phyloP scores from a whole-genome alignment of 1,284 basidiomycete genomes.

The Singerocomus inundabilis region DNA sequence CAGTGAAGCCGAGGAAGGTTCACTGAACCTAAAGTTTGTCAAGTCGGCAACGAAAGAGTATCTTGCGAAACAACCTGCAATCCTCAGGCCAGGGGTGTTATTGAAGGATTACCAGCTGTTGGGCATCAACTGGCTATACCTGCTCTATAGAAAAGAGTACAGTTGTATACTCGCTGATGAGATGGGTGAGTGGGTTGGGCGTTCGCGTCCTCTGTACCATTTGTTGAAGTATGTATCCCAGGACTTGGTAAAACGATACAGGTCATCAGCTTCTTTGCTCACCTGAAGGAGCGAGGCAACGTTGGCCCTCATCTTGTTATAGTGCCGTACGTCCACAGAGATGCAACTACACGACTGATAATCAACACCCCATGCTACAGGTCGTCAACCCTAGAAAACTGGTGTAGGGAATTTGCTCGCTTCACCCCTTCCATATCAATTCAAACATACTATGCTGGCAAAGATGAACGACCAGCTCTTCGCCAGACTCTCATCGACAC shows the following conservation, averaged over 20 bases:
- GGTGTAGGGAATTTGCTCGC: conserved; percentile 92
- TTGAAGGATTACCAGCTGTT: conserved; percentile 97
- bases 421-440: conserved; percentile 89
- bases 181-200: conserved; percentile 67
- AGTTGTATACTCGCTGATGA: conserved; percentile 98
- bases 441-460: conserved; percentile 91
- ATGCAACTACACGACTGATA: conserved; percentile 32
- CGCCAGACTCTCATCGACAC: conserved; percentile 71
- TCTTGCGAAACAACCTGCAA: conserved; percentile 73
- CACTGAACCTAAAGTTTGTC: conserved; percentile 55
- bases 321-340: conserved; percentile 76
- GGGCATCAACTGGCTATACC: conserved; percentile 96
- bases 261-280: conserved; percentile 95
- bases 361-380: conserved; percentile 39
- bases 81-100: conserved; percentile 67
- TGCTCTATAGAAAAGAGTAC: conserved; percentile 78
- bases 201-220: not conserved
- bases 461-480: conserved; percentile 81
- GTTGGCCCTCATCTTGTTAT: conserved; percentile 91
- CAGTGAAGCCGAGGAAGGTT: conserved; percentile 56
- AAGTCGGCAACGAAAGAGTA: conserved; percentile 53
- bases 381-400: conserved; percentile 97
- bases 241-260: conserved; percentile 98
- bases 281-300: conserved; percentile 76
- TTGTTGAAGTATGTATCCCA: conserved; percentile 29